Evolutionary conservation across 371 early-diverging fungal species (phyloP).

Genomic region (Thermomucor indicae-seudaticae): DNA sequence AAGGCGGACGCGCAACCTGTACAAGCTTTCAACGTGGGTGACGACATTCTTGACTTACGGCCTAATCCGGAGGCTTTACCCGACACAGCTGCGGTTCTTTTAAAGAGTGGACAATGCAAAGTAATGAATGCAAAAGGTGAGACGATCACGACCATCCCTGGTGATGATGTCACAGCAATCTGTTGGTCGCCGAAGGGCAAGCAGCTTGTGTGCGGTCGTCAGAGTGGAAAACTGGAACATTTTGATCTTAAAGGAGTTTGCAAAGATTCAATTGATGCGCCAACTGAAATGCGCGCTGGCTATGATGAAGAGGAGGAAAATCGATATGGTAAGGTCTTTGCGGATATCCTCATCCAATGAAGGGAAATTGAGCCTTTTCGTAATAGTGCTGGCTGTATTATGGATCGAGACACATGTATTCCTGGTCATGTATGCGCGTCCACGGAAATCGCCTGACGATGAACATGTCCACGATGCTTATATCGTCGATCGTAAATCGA

Average conservation of each 20-base stretch:
- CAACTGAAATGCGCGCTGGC: constrained; percentile 21
- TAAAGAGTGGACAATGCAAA: constrained; percentile 14
- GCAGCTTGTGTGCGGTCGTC: constrained; percentile 45
- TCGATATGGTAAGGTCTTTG: constrained; percentile 36
- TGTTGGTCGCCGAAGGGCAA: constrained; percentile 59
- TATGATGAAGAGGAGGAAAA: constrained; percentile 13
- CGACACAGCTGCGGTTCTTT: constrained; percentile 25
- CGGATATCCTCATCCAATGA: too few species aligned
- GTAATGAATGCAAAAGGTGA: constrained; percentile 23
- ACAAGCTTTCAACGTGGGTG: constrained; percentile 7
- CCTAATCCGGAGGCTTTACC: constrained; percentile 40
- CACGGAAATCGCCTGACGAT: constrained; percentile 12
- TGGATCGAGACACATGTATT: constrained; percentile 44
- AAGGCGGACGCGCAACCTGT: constrained; percentile 16
- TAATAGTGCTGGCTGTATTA: constrained; percentile 33
- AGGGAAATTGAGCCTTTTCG: too few species aligned
- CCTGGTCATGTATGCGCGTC: constrained; percentile 26
- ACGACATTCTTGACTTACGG: constrained; percentile 27
- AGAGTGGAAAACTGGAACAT: constrained; percentile 27
- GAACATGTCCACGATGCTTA: constrained; percentile 26
- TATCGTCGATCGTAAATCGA: constrained; percentile 28
- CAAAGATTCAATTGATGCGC: constrained; percentile 21
- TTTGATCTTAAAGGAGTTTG: constrained; percentile 27
- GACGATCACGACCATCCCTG: constrained; percentile 12
- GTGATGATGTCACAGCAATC: constrained; percentile 25